These are phyloP conservation scores for Penicillium turbatum DNA, from an alignment of 495 filamentous ascomycete genomes.

Conservation along the genomic window DNA sequence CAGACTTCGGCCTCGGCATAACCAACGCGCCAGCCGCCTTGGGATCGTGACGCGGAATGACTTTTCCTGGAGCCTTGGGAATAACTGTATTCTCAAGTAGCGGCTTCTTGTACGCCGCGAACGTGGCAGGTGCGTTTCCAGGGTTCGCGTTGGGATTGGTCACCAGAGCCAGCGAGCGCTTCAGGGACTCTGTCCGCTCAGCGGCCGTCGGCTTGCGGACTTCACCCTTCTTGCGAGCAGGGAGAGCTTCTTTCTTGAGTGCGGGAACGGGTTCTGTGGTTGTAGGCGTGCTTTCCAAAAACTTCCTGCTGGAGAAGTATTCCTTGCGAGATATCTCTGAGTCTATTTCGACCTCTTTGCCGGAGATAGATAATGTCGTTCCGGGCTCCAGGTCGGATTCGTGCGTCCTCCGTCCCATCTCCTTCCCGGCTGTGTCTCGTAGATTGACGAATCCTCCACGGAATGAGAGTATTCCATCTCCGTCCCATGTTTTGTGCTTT, in stretches of 20 bases:
- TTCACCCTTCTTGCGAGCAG: slow-evolving; percentile 15
- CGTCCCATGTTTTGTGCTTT: slow-evolving; percentile 86
- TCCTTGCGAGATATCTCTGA: slow-evolving; percentile 58
- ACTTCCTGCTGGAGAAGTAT: slow-evolving; percentile 55
- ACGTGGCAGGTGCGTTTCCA: slow-evolving; percentile 20
- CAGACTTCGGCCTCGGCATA: slow-evolving; percentile 58
- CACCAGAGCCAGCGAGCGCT: slow-evolving; percentile 14
- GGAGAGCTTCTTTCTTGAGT: slow-evolving; percentile 22
- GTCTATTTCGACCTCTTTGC: slow-evolving; percentile 74
- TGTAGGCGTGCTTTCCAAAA: slow-evolving; percentile 30
- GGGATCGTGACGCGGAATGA: slow-evolving; percentile 65
- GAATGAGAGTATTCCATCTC: slow-evolving; percentile 67
- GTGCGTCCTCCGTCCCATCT: slow-evolving; percentile 58
- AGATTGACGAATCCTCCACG: slow-evolving; percentile 56
- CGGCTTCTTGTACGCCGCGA: slow-evolving; percentile 56
- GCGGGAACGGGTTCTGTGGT: background rate
- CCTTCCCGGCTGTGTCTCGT: slow-evolving; percentile 61
- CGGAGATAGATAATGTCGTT: slow-evolving; percentile 58
- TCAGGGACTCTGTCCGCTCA: slow-evolving; percentile 16
- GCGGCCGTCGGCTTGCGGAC: slow-evolving; percentile 6
- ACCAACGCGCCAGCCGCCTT: slow-evolving; percentile 58
- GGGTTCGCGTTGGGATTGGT: slow-evolving; percentile 26
- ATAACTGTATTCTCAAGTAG: slow-evolving; percentile 52
- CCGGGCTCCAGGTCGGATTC: slow-evolving; percentile 56
- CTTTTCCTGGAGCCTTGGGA: slow-evolving; percentile 37